Base-by-base conservation (phyloP, 108 stramenopile genomes). In the Bacterosira constricta region DNA sequence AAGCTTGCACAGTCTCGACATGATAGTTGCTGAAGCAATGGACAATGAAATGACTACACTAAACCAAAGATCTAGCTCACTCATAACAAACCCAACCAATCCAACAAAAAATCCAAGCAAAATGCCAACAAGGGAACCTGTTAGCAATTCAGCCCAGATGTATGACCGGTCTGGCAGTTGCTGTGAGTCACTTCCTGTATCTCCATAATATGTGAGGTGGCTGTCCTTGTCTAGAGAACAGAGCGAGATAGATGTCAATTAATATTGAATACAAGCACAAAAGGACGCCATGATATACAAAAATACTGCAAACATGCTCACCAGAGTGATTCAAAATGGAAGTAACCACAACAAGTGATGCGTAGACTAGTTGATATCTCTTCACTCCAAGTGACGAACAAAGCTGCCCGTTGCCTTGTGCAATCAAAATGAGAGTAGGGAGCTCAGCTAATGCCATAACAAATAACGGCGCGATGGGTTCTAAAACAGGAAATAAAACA, bases 71-170 rank as follows among this genome's bases (percentile, higher is more conserved):
- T 65, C 49, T 8, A 53, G 26, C 15, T 47, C 49, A n/a, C 37
- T 34, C 45, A n/a, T 13, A 0, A 62, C 23, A 13, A 35, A 51
- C 20, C 23, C 64, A 52, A 65, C 25, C 23, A 38, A 36, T 25
- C 58, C 58, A 25, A 60, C 38, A 25, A 38, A 60, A 1, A 65
- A 8, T 37, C 64, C 64, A 51, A 51, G 4, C 1, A 56, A 31
- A 12, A 31, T 18, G 8, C 55, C 30, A 13, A 56, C 2, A n/a
- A 15, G 5, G 27, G 32, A 3, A 31, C 31, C 2, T 35, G 1
- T 21, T 5, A 13, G 46, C 4, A 12, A 52, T 21, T 21, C 25
- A 10, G 18, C 15, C 36, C 18, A 37, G 8, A 37, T 65, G 2
- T 12, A 10, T 23, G 17, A 3, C 10, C 55, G 30, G 51, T 20